These are phyloP conservation scores for Glaciozyma martinii DNA, from an alignment of 768 basidiomycete genomes.

Conservation along the genomic window DNA sequence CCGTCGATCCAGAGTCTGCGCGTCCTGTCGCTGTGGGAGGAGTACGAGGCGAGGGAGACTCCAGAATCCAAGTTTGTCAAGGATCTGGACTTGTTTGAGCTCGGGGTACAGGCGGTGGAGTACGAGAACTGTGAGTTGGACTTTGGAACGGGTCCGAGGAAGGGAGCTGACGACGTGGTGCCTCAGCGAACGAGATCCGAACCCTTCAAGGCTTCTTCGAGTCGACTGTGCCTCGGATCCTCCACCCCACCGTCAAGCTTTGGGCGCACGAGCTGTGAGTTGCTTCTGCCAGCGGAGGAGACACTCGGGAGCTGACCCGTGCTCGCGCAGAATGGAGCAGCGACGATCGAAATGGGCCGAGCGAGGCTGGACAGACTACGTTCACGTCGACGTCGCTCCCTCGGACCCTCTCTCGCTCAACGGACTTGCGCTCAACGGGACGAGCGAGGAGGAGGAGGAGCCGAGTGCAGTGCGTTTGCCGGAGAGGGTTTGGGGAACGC, in stretches of 20 bases:
- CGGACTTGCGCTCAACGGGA: not conserved
- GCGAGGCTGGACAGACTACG: slow-evolving; percentile 8
- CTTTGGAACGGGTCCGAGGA: too few species aligned
- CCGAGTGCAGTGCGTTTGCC: too few species aligned
- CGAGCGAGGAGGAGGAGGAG: not conserved
- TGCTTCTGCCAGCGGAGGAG: not conserved
- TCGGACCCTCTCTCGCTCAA: not conserved
- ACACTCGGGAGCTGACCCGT: not conserved
- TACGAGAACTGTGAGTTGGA: slow-evolving; percentile 30
- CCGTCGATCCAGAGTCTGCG: slow-evolving; percentile 52
- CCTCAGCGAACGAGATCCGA: slow-evolving; percentile 33
- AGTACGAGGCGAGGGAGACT: slow-evolving; percentile 69
- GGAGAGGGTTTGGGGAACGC: too few species aligned
- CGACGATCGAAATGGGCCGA: not conserved
- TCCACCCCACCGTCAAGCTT: slow-evolving; percentile 59
- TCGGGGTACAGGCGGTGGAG: slow-evolving; percentile 66
- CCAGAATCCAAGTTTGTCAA: slow-evolving; percentile 79
- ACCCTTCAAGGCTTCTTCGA: slow-evolving; percentile 70
- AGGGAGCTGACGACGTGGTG: slow-evolving; percentile 38
- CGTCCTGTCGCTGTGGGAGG: slow-evolving; percentile 55
- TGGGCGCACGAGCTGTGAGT: slow-evolving; percentile 57
- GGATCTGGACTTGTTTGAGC: slow-evolving; percentile 79
- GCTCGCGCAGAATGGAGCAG: not conserved
- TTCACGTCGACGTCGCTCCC: not conserved
- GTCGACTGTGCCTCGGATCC: slow-evolving; percentile 61